These are phyloP conservation scores for Alternaria ethzedia DNA, from an alignment of 2,329 filamentous ascomycete genomes.

Conservation along the genomic window DNA sequence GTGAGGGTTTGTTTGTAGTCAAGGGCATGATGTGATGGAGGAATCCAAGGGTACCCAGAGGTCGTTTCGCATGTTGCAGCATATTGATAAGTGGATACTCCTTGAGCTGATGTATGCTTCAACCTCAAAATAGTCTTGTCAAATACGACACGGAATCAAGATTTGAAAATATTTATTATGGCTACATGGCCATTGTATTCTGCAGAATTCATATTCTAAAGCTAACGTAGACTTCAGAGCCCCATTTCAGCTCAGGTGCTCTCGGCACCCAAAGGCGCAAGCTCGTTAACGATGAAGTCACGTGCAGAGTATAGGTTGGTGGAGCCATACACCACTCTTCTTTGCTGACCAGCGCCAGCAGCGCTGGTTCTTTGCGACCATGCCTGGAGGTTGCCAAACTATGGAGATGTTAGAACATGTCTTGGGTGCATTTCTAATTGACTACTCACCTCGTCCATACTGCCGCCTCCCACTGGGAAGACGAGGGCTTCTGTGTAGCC, in stretches of 20 bases:
- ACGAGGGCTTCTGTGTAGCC: constrained; percentile 90
- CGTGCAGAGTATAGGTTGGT: constrained; percentile 74
- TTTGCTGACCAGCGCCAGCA: constrained; percentile 64
- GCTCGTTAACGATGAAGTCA: constrained; percentile 65
- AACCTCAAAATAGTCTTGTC: neutral
- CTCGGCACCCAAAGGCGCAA: constrained; percentile 64
- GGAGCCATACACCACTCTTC: constrained; percentile 91
- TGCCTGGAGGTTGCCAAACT: constrained; percentile 78
- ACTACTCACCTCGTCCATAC: constrained; percentile 93
- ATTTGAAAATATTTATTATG: neutral
- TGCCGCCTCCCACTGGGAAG: constrained; percentile 91
- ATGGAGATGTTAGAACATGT: neutral
- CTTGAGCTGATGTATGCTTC: neutral
- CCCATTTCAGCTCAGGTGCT: constrained; percentile 26
- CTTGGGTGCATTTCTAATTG: neutral
- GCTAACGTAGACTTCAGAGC: neutral
- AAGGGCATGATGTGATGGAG: neutral
- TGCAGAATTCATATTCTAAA: too few species aligned
- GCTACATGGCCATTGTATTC: neutral
- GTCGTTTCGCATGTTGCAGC: neutral
- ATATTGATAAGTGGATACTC: neutral
- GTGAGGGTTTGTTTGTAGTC: neutral
- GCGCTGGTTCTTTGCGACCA: constrained; percentile 83
- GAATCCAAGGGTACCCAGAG: neutral
- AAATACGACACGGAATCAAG: neutral